A percentile compares a stretch with the other conserved stretches of the same genome.
phyloP scores from a whole-genome alignment of 2,329 filamentous ascomycete species.

The Aspergillus jensenii region DNA sequence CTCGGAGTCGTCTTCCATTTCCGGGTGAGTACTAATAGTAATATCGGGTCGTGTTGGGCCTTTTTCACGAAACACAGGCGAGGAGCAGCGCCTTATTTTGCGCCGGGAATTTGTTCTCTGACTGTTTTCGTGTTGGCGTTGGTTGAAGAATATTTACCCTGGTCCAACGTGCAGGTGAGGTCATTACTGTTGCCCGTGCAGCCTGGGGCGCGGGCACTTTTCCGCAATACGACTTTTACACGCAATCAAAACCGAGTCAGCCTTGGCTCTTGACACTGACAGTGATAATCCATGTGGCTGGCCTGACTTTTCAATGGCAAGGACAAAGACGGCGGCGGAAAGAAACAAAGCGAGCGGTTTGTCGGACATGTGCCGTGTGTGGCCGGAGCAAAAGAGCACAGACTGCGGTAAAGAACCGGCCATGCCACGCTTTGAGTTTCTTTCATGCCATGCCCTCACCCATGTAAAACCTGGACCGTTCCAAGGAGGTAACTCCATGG shows the following conservation, averaged over 20 bases:
- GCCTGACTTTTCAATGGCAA: neutral
- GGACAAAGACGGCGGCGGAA: neutral
- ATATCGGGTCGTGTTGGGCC: neutral
- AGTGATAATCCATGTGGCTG: neutral
- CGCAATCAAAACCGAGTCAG: neutral
- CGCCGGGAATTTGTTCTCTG: neutral
- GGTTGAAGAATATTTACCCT: slow-evolving; percentile 1
- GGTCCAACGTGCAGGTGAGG: slow-evolving; percentile 10
- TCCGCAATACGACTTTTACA: neutral
- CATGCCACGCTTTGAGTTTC: neutral
- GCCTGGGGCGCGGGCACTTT: neutral
- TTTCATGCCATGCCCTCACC: neutral
- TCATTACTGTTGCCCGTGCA: slow-evolving; percentile 2
- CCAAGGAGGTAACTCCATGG: neutral
- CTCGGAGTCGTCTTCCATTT: neutral
- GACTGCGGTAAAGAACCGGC: neutral
- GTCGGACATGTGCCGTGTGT: neutral
- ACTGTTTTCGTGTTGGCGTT: neutral
- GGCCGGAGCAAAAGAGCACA: neutral
- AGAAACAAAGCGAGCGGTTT: neutral
- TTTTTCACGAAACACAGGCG: neutral
- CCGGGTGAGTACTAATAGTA: neutral
- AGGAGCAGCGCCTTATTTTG: neutral
- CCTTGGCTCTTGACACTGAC: neutral
- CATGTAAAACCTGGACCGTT: neutral